Conservation (phyloP, 164 flowering plant genomes). For the Vitis rotundifolia region DNA sequence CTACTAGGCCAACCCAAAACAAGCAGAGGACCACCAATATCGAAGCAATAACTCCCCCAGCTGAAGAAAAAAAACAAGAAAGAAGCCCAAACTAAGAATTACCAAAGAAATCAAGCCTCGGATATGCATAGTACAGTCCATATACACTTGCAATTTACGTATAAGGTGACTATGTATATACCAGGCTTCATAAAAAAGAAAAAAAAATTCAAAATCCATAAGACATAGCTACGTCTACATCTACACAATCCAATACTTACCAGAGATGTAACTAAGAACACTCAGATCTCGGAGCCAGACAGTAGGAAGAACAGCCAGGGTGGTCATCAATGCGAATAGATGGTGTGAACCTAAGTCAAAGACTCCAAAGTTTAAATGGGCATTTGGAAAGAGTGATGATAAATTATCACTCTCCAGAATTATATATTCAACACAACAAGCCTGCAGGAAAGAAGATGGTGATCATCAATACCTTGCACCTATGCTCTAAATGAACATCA, state of each 20-base stretch:
- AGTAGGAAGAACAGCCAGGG: conserved; percentile 91
- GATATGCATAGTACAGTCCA: too few species aligned
- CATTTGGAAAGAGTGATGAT: conserved; percentile 88
- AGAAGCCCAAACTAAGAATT: not conserved
- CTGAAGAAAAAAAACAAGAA: conserved; percentile 30
- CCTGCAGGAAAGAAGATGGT: conserved; percentile 43
- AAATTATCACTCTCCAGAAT: conserved; percentile 95
- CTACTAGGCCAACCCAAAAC: conserved; percentile 88
- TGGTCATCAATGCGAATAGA: conserved; percentile 71
- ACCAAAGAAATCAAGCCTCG: too few species aligned
- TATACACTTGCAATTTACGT: too few species aligned
- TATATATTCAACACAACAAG: conserved; percentile 89
- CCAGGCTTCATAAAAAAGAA: not conserved
- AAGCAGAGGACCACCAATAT: conserved; percentile 71
- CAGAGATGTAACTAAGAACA: conserved; percentile 87
- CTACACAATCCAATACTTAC: conserved; percentile 29
- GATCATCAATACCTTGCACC: not conserved
- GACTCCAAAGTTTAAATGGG: conserved; percentile 67
- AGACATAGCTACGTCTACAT: not conserved
- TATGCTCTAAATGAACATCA: too few species aligned
- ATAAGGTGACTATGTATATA: too few species aligned
- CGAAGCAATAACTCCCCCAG: conserved; percentile 96
- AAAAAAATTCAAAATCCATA: too few species aligned
- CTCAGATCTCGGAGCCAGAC: conserved; percentile 86
- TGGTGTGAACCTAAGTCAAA: conserved; percentile 51